A percentile compares a stretch with the other conserved stretches of the same genome.
Conservation (phyloP, 164 flowering plant species). For the Stephania cephalantha region DNA sequence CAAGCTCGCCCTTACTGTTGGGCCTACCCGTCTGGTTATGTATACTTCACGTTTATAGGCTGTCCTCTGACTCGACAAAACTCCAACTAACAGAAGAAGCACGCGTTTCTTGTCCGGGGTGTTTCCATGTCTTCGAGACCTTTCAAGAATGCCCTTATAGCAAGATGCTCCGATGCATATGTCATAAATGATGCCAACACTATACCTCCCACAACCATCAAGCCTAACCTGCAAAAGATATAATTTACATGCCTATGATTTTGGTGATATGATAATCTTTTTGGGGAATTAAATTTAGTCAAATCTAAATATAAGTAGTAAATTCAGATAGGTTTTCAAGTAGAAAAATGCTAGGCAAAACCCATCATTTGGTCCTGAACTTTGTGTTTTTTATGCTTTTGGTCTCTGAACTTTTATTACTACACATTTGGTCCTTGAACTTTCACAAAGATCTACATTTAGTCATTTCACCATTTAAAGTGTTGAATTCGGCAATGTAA, state of each 20-base stretch:
- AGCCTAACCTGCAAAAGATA: conserved; percentile 63
- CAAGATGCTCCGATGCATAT: conserved; percentile 87
- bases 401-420: too few species aligned
- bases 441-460: too few species aligned
- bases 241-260: not conserved
- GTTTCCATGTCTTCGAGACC: conserved; percentile 69
- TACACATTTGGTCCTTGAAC: too few species aligned
- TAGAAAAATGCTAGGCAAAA: not conserved
- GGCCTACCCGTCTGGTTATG: conserved; percentile 25
- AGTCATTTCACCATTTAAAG: too few species aligned
- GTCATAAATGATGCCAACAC: conserved; percentile 90
- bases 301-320: not conserved
- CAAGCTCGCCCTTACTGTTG: too few species aligned
- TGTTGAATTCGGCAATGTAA: too few species aligned
- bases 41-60: not conserved
- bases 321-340: not conserved
- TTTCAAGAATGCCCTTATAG: conserved; percentile 56
- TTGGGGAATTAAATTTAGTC: not conserved
- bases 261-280: not conserved
- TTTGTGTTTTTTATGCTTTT: too few species aligned
- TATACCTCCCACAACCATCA: conserved; percentile 80
- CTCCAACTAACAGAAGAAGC: conserved; percentile 45
- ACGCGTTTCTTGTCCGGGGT: conserved; percentile 37
- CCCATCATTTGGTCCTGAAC: too few species aligned
- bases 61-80: not conserved